Percentiles rank a stretch among this genome's conserved stretches.
phyloP scores from a whole-genome alignment of 2,329 filamentous ascomycete species.

The Helminthosporium solani region DNA sequence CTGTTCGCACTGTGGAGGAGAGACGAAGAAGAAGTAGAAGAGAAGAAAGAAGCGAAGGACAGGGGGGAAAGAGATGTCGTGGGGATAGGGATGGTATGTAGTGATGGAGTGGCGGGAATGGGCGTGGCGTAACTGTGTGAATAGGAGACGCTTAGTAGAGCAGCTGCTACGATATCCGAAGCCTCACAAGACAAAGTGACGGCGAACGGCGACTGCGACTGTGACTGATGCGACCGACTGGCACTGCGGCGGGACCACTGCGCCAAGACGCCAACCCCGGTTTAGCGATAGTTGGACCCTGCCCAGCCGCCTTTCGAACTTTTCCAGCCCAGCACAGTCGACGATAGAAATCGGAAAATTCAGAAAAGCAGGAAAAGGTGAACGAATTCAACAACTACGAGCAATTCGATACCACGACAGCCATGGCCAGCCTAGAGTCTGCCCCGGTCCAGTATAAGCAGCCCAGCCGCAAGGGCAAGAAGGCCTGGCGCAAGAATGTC shows the following conservation, averaged over 20 bases:
- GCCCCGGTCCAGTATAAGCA: slow-evolving; percentile 83
- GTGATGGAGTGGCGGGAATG: no score
- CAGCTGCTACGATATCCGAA: slow-evolving; percentile 1
- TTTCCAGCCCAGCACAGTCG: neutral
- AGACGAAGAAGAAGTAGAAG: slow-evolving; percentile 3
- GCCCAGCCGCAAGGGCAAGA: slow-evolving; percentile 94
- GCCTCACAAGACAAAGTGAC: neutral
- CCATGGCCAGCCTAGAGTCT: slow-evolving; percentile 36
- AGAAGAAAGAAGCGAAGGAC: slow-evolving; percentile 6
- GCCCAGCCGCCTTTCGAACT: no score
- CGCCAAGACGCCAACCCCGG: no score
- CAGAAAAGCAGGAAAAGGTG: neutral
- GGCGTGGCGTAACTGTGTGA: slow-evolving; percentile 6
- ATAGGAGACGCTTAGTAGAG: slow-evolving; percentile 9
- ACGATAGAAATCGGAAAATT: neutral
- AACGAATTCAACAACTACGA: neutral
- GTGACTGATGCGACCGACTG: no score
- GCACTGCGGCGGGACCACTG: no score
- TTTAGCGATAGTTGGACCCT: no score
- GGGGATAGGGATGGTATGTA: no score
- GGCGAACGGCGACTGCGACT: no score
- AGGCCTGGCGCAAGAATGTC: slow-evolving; percentile 98
- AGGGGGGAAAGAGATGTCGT: slow-evolving; percentile 5
- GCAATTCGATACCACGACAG: neutral
- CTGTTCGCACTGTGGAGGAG: slow-evolving; percentile 1